Evolutionary conservation across 2,329 filamentous ascomycete species (phyloP).

Genomic region (Lasiodiplodia sp.): DNA sequence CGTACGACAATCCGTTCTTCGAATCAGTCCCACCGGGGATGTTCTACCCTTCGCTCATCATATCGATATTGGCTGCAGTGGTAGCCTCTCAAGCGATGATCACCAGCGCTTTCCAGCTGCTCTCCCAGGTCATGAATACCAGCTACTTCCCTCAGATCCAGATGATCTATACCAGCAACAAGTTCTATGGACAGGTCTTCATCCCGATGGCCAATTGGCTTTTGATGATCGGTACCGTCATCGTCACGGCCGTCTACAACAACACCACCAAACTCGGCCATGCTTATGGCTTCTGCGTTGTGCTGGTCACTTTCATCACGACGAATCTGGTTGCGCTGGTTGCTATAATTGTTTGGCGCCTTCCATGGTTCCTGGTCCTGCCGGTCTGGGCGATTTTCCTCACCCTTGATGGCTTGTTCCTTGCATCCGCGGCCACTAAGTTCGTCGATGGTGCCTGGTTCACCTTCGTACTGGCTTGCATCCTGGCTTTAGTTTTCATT

Average conservation of each 20-base stretch:
- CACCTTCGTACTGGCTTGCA: slow-evolving; percentile 69
- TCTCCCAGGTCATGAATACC: slow-evolving; percentile 76
- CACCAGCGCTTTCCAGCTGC: slow-evolving; percentile 71
- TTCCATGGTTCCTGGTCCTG: slow-evolving; percentile 67
- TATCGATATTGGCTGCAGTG: slow-evolving; percentile 74
- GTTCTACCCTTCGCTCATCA: slow-evolving; percentile 71
- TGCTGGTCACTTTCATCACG: slow-evolving; percentile 80
- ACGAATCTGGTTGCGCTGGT: slow-evolving; percentile 77
- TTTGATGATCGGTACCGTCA: slow-evolving; percentile 76
- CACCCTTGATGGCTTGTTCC: slow-evolving; percentile 72
- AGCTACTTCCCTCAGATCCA: slow-evolving; percentile 80
- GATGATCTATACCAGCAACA: slow-evolving; percentile 72
- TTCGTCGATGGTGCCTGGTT: slow-evolving; percentile 82
- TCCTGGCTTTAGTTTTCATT: slow-evolving; percentile 71
- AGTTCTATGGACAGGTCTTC: slow-evolving; percentile 78
- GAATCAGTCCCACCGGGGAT: slow-evolving; percentile 71
- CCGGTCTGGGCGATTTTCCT: slow-evolving; percentile 69
- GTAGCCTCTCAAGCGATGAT: slow-evolving; percentile 83
- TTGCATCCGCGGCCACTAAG: slow-evolving; percentile 74
- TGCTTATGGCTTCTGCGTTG: slow-evolving; percentile 70
- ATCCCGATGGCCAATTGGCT: slow-evolving; percentile 80
- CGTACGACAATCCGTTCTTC: slow-evolving; percentile 78
- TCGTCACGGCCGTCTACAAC: slow-evolving; percentile 77
- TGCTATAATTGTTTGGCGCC: slow-evolving; percentile 74
- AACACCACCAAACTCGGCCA: slow-evolving; percentile 51